These are phyloP conservation scores for Rhodosporidiobolus odoratus DNA, from an alignment of 768 basidiomycete genomes.

Conservation along the genomic window DNA sequence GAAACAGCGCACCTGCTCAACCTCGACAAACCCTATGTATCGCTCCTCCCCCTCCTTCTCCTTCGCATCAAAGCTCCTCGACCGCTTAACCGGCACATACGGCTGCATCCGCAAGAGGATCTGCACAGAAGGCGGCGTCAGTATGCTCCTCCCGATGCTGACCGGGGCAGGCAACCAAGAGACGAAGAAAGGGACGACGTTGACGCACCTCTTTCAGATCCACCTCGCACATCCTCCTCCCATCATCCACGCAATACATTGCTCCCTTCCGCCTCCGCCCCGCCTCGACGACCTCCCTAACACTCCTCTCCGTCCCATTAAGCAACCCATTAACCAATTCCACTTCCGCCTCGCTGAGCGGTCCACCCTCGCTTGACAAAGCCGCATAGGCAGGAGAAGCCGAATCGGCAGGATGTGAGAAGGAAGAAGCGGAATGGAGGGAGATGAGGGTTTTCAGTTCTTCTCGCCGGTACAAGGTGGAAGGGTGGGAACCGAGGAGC, in stretches of 20 bases:
- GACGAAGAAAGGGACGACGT: no score
- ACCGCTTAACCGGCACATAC: conserved; percentile 7
- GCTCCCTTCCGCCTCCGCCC: not conserved
- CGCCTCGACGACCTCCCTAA: not conserved
- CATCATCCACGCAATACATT: conserved; percentile 3
- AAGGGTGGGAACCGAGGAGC: conserved; percentile 67
- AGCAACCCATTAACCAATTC: not conserved
- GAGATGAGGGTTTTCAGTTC: conserved; percentile 49
- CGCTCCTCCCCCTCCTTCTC: not conserved
- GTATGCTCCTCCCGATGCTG: not conserved
- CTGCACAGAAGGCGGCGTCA: not conserved
- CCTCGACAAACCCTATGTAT: not conserved
- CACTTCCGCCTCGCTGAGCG: conserved; percentile 6
- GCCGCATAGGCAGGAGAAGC: not conserved
- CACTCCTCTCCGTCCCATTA: not conserved
- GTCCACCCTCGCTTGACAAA: not conserved
- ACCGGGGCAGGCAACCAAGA: not conserved
- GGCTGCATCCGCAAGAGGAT: not conserved
- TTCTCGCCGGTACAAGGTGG: conserved; percentile 43
- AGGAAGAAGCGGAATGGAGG: conserved; percentile 40
- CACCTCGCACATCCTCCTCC: conserved; percentile 15
- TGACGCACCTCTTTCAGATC: conserved; percentile 15
- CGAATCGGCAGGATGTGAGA: no score
- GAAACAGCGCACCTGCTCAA: conserved; percentile 12
- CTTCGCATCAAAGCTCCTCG: not conserved